Evolutionary conservation across 768 basidiomycete genomes (phyloP).

Genomic region (Tephrocybe sp.): DNA sequence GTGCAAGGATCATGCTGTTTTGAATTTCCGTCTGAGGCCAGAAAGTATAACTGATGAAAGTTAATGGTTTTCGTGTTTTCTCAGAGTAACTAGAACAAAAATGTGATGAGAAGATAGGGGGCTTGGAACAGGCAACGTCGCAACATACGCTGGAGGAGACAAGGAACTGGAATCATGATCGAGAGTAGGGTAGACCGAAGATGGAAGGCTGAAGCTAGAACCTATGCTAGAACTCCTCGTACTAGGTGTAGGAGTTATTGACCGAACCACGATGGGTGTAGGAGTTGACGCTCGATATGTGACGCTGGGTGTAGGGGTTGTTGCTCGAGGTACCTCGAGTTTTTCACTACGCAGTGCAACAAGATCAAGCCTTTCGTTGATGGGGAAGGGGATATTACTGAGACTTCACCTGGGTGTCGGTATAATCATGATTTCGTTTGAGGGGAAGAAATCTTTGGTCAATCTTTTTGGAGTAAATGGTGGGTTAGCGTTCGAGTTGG

Average conservation of each 20-base stretch:
- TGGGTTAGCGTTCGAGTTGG: too few species aligned
- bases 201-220: constrained; percentile 15
- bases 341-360: constrained; percentile 12
- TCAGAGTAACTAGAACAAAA: constrained; percentile 1
- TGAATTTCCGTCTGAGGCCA: constrained; percentile 30
- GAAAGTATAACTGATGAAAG: constrained; percentile 38
- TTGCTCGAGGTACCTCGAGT: constrained; percentile 14
- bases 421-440: constrained; percentile 17
- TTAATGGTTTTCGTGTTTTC: constrained; percentile 25
- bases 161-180: constrained; percentile 20
- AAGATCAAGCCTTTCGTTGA: too few species aligned
- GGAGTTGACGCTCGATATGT: constrained; percentile 15
- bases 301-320: constrained; percentile 17
- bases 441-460: too few species aligned
- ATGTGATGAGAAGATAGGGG: neutral
- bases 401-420: constrained; percentile 19
- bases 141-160: constrained; percentile 27
- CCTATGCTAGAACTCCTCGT: neutral
- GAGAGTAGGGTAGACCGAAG: constrained; percentile 25
- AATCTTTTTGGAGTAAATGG: too few species aligned
- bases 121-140: neutral
- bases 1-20: constrained; percentile 37
- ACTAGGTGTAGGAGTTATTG: too few species aligned
- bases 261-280: constrained; percentile 17
- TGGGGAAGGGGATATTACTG: too few species aligned